These are phyloP conservation scores for Ophiostoma sp. DNA, from an alignment of 2,329 filamentous ascomycete genomes.

Conservation along the genomic window DNA sequence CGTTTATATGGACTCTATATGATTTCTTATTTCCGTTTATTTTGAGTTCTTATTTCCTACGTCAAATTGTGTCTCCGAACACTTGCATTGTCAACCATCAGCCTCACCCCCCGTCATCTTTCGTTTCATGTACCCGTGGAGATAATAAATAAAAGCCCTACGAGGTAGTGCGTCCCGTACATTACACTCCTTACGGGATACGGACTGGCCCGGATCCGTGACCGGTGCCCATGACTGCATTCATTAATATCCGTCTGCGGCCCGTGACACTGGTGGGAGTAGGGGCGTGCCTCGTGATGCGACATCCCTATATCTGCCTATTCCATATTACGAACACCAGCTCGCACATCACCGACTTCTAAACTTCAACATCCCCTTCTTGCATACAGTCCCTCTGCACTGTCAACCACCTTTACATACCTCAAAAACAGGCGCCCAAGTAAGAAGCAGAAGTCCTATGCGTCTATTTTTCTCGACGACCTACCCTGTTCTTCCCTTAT, in stretches of 20 bases:
- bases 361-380: background rate
- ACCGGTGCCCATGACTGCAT: background rate
- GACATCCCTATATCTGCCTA: conserved; percentile 7
- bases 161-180: background rate
- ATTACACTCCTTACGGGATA: background rate
- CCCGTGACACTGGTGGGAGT: background rate
- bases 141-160: background rate
- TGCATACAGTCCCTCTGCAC: background rate
- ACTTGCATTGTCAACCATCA: background rate
- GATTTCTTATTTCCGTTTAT: background rate
- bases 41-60: background rate
- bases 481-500: background rate
- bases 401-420: background rate
- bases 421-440: background rate
- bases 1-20: background rate
- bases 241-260: background rate
- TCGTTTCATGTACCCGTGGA: conserved; percentile 1
- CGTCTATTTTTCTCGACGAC: background rate
- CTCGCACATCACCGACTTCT: background rate
- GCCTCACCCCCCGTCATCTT: background rate
- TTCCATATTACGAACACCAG: background rate
- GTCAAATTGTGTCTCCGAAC: no score
- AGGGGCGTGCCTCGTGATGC: background rate
- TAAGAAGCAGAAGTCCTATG: background rate
- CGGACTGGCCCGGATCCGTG: conserved; percentile 4